phyloP scores from a whole-genome alignment of 164 flowering plant genomes.

The Macadamia integrifolia region DNA sequence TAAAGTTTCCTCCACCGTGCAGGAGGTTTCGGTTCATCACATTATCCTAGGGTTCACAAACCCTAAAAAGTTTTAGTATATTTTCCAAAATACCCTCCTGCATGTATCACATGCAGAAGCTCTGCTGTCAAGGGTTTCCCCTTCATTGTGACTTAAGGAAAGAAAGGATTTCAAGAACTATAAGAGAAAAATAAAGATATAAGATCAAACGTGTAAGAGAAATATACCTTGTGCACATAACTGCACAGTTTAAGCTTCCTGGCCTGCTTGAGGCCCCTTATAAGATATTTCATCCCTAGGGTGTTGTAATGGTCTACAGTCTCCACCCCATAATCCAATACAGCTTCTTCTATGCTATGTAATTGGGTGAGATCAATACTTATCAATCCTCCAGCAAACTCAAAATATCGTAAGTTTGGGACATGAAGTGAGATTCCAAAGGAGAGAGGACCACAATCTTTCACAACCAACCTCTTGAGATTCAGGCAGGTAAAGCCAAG shows the following conservation, averaged over 20 bases:
- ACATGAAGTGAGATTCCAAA: background rate
- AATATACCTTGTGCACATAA: constrained; percentile 2
- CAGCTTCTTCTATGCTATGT: background rate
- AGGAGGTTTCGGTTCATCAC: too few species aligned
- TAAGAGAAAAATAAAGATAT: too few species aligned
- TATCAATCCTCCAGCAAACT: background rate
- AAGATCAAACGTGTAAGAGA: background rate
- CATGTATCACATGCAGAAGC: too few species aligned
- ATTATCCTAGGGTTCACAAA: too few species aligned
- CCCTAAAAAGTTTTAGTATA: too few species aligned
- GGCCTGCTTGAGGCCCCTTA: background rate
- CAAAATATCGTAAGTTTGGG: background rate
- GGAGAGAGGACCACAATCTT: background rate
- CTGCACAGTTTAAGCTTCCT: background rate
- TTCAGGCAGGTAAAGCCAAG: background rate
- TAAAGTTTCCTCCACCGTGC: too few species aligned
- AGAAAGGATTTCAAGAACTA: too few species aligned
- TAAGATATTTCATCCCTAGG: background rate
- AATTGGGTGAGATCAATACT: background rate
- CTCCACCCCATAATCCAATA: background rate
- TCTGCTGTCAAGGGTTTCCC: too few species aligned
- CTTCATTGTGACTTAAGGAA: too few species aligned
- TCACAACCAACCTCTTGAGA: background rate
- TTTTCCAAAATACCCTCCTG: too few species aligned
- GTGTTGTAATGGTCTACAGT: background rate